phyloP scores from a whole-genome alignment of 495 filamentous ascomycete species.

The Aspergillus asperescens region DNA sequence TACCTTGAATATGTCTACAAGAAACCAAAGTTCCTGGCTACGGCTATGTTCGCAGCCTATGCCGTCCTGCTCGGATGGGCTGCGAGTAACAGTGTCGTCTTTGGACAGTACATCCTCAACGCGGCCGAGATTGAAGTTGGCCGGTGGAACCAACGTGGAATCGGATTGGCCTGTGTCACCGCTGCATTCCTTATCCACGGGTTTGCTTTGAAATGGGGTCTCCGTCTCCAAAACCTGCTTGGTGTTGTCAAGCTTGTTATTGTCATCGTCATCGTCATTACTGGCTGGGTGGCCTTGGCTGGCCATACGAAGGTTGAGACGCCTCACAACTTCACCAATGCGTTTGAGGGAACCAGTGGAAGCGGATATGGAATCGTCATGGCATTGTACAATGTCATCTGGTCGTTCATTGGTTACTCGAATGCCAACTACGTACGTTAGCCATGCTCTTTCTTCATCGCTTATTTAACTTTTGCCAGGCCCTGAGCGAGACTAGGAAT shows the following conservation, averaged over 20 bases:
- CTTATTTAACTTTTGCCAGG: constrained; percentile 31
- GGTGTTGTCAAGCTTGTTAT: constrained; percentile 64
- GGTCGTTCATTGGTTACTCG: constrained; percentile 61
- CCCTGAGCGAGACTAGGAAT: constrained; percentile 57
- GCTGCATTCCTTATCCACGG: constrained; percentile 58
- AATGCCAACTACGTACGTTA: constrained; percentile 51
- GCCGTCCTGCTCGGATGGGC: constrained; percentile 51
- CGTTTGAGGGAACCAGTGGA: constrained; percentile 55
- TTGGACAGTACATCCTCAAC: constrained; percentile 63
- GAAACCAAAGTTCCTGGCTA: constrained; percentile 61
- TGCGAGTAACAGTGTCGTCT: constrained; percentile 62
- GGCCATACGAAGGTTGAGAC: constrained; percentile 37
- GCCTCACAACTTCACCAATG: constrained; percentile 62
- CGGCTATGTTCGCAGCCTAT: constrained; percentile 56
- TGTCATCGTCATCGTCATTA: constrained; percentile 60
- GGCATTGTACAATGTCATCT: constrained; percentile 61
- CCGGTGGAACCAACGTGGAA: constrained; percentile 63
- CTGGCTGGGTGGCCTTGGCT: constrained; percentile 59
- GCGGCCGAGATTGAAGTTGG: constrained; percentile 55
- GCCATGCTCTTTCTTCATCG: background rate
- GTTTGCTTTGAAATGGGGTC: constrained; percentile 59
- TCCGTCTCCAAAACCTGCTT: constrained; percentile 60
- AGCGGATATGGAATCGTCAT: constrained; percentile 58
- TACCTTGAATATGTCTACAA: constrained; percentile 64
- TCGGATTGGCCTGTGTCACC: constrained; percentile 61